phyloP scores from a whole-genome alignment of 495 filamentous ascomycete species.

The Podospora bellae-mahoneyi region DNA sequence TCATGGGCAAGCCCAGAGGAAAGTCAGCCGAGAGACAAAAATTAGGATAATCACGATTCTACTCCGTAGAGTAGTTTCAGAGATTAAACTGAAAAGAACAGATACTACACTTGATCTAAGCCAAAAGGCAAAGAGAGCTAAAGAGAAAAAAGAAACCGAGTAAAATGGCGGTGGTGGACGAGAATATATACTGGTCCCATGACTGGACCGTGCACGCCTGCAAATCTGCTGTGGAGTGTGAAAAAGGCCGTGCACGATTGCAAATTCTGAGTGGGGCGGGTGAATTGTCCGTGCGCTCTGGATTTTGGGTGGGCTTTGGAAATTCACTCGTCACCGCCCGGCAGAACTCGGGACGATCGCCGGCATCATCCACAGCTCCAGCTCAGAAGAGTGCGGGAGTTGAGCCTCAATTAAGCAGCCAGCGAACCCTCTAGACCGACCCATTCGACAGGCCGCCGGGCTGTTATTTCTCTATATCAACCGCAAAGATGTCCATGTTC shows the following conservation, averaged over 20 bases:
- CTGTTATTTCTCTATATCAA: not conserved
- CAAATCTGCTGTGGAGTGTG: not conserved
- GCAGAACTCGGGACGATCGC: conserved; percentile 10
- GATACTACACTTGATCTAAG: conserved; percentile 99
- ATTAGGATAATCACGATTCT: conserved; percentile 83
- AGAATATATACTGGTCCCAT: not conserved
- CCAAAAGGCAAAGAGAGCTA: conserved; percentile 59
- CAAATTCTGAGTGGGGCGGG: not conserved
- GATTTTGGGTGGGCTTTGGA: not conserved
- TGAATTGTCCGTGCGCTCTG: not conserved
- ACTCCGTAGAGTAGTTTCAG: conserved; percentile 63
- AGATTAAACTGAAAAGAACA: conserved; percentile 99
- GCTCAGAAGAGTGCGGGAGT: not conserved
- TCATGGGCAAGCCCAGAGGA: conserved; percentile 75
- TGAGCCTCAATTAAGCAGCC: conserved; percentile 4
- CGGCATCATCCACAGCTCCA: not conserved
- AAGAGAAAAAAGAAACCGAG: conserved; percentile 28
- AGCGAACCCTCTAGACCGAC: not conserved
- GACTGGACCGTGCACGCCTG: not conserved
- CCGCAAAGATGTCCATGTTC: conserved; percentile 70
- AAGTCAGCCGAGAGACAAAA: conserved; percentile 49
- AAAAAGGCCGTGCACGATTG: not conserved
- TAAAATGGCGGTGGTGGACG: not conserved
- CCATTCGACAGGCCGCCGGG: not conserved
- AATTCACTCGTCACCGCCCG: conserved; percentile 19